Conservation (phyloP, 306 rosid species). For the peach (Prunus persica) region DNA sequence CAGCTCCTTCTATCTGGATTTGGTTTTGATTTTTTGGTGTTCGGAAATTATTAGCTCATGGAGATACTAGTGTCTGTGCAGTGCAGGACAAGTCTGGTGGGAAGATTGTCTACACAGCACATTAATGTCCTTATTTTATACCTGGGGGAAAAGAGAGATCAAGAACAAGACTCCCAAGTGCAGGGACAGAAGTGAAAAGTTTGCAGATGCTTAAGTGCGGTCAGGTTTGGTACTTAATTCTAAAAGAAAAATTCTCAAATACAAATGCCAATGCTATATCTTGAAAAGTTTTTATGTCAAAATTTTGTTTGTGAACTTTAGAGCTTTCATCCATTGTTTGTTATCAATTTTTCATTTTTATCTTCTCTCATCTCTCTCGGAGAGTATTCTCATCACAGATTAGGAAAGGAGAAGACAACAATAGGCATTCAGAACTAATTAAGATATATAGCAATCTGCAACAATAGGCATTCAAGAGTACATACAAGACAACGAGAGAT, state of each 20-base stretch:
- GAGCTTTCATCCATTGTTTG: too few species aligned
- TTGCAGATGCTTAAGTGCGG: neutral
- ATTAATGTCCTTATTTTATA: slow-evolving; percentile 69
- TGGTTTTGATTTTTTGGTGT: slow-evolving; percentile 18
- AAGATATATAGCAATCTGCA: neutral
- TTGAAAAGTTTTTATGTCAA: neutral
- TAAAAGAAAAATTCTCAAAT: neutral
- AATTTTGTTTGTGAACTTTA: too few species aligned
- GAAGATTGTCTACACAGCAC: slow-evolving; percentile 53
- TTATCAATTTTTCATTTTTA: too few species aligned
- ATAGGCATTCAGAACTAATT: neutral
- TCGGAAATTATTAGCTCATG: slow-evolving; percentile 19
- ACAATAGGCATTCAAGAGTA: neutral
- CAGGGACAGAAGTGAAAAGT: slow-evolving; percentile 11
- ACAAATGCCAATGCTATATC: neutral
- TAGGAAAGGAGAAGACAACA: too few species aligned
- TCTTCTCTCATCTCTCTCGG: too few species aligned
- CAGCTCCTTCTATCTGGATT: neutral
- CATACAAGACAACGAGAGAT: neutral
- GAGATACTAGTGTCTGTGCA: slow-evolving; percentile 25
- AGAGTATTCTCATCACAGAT: too few species aligned
- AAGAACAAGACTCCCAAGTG: slow-evolving; percentile 24
- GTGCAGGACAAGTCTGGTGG: slow-evolving; percentile 84
- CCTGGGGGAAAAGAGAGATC: slow-evolving; percentile 59
- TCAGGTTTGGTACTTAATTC: neutral